Percentiles rank a stretch among this genome's conserved stretches.
phyloP scores from a whole-genome alignment of 2,329 filamentous ascomycete genomes.

The Proliferodiscus dingleyae region DNA sequence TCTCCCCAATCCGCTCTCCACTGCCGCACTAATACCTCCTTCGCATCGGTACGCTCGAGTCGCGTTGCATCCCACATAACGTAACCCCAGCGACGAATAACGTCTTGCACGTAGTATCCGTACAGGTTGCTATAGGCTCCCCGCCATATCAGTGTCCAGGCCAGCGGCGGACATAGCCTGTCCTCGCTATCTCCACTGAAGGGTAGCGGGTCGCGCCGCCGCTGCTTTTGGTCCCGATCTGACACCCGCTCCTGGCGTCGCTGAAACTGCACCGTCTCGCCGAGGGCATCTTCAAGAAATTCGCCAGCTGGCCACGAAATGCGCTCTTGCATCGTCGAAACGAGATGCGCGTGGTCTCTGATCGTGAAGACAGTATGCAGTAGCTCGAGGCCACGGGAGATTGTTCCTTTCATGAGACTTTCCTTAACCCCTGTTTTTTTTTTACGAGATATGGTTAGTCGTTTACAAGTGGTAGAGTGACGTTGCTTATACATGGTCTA shows the following conservation, averaged over 20 bases:
- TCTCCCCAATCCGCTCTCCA: no score
- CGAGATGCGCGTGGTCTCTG: constrained; percentile 1
- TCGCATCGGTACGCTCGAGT: background rate
- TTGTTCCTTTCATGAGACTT: constrained; percentile 2
- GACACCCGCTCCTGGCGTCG: constrained; percentile 3
- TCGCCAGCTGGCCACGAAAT: background rate
- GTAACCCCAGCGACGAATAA: background rate
- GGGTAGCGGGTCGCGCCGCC: constrained; percentile 1
- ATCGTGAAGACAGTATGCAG: background rate
- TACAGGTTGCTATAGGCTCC: constrained; percentile 1
- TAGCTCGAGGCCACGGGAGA: constrained; percentile 1
- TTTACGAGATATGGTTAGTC: background rate
- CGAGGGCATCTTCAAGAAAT: background rate
- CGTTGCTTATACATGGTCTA: background rate
- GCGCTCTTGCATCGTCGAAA: background rate
- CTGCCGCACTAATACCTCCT: constrained; percentile 1
- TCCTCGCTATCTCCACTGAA: background rate
- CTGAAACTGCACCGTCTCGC: background rate
- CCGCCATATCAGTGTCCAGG: constrained; percentile 2
- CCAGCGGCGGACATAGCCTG: background rate
- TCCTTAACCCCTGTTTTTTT: background rate
- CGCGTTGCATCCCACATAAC: constrained; percentile 3
- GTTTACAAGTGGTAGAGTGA: background rate
- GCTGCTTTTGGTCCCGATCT: constrained; percentile 1
- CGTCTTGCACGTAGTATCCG: constrained; percentile 3